Evolutionary conservation across 192 early-diverging fungal species (phyloP), one percentile per base, ranked within the genome.

Genomic region (Umbelopsis sp.): DNA sequence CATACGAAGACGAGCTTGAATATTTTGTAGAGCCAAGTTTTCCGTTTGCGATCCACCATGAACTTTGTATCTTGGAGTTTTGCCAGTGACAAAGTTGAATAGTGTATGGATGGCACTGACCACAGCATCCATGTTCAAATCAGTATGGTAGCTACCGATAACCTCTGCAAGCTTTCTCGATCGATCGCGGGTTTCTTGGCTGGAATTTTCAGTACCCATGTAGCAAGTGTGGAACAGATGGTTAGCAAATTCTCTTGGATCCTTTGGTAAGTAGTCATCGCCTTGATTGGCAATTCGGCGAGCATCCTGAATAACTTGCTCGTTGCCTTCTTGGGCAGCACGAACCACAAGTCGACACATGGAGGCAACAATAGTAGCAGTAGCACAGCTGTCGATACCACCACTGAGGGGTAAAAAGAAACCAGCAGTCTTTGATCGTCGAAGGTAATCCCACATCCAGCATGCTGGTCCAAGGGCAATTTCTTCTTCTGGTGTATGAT

Each of bases 391-490:
- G 75, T 99, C 97, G 25, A 99, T 92, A n/a, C 97, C 97, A 54
- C 97, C 97, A 77, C 94, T 96, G 47, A 99, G 80, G 20, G 97
- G 97, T 65, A 99, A 81, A 72, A 99, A 99, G 84, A 89, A 98
- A 1, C 97, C 97, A 9, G 88, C 87, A 14, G 88, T 86, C 51
- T 93, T 92, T 29, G 97, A 96, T 25, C 98, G 83, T 9, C 98
- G 87, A 41, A 99, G 83, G 72, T 99, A 99, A 78, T 99, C 98
- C 98, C 98, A 99, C 24, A 99, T 86, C 98, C 98, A 99, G 85
- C 98, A 98, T 2, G 97, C 96, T 24, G 97, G 97, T 17, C 97
- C 96, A 59, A 94, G 73, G 12, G 91, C 82, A 71, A 99, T 97
- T 73, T 99, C 97, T 77, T 99, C 92, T 38, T 91, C 91, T 0